phyloP scores from a whole-genome alignment of 1,284 basidiomycete genomes.

The Puccinia novopanici region DNA sequence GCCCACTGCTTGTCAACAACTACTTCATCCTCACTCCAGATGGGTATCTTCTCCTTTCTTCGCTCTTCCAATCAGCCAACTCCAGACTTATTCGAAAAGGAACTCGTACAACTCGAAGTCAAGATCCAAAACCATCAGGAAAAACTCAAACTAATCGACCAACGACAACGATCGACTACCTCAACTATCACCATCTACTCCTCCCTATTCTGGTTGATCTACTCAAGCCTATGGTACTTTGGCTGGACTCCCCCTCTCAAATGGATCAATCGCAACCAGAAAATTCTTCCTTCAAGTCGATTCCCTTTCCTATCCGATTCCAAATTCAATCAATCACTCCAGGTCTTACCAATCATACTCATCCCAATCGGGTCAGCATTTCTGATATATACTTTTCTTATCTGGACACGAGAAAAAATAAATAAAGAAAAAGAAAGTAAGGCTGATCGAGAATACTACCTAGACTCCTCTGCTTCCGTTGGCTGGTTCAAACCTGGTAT shows the following conservation, averaged over 20 bases:
- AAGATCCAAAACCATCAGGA: constrained; percentile 41
- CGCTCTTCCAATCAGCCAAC: background rate
- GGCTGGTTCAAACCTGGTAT: constrained; percentile 85
- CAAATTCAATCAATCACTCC: constrained; percentile 13
- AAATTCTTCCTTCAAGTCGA: constrained; percentile 53
- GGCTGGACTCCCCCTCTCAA: constrained; percentile 64
- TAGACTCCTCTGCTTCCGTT: constrained; percentile 78
- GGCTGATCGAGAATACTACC: background rate
- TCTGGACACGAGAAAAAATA: too few relatives aligned
- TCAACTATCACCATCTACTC: constrained; percentile 81
- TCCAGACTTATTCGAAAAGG: constrained; percentile 37
- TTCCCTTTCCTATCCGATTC: constrained; percentile 53
- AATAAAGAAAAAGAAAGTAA: background rate
- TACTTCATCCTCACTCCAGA: background rate
- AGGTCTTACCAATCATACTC: constrained; percentile 22
- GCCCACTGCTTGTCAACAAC: background rate
- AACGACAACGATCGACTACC: constrained; percentile 71
- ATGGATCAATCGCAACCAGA: constrained; percentile 52
- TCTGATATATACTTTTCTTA: background rate
- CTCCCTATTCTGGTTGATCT: constrained; percentile 75
- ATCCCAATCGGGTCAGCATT: constrained; percentile 73
- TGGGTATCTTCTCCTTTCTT: constrained; percentile 22
- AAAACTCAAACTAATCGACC: constrained; percentile 8
- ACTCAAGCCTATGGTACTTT: constrained; percentile 79
- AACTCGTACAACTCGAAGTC: constrained; percentile 30